A percentile compares a stretch with the other conserved stretches of the same genome.
phyloP scores from a whole-genome alignment of 2,329 filamentous ascomycete genomes.

The Penicillium sp. region DNA sequence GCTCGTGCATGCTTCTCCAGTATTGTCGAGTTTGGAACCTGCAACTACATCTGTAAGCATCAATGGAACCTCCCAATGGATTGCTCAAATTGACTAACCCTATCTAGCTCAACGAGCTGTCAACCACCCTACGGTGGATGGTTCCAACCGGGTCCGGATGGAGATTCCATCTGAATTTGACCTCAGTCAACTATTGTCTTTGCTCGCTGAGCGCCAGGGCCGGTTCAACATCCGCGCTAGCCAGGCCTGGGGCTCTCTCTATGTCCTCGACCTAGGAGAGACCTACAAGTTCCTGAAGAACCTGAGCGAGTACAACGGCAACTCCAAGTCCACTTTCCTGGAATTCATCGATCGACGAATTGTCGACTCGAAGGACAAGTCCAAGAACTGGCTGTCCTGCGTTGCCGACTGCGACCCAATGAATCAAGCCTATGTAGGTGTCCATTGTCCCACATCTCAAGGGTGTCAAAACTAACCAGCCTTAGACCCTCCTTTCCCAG shows the following conservation, averaged over 20 bases:
- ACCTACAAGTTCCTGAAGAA: constrained; percentile 40
- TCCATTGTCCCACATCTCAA: not conserved
- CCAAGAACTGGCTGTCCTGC: constrained; percentile 43
- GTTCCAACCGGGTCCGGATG: constrained; percentile 35
- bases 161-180: constrained; percentile 42
- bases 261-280: constrained; percentile 41
- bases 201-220: constrained; percentile 37
- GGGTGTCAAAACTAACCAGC: not conserved
- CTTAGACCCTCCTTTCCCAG: constrained; percentile 39
- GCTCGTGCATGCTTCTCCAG: constrained; percentile 44
- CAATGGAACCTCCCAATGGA: not conserved
- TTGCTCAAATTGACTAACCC: constrained; percentile 15
- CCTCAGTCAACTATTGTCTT: constrained; percentile 35
- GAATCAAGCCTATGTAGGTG: constrained; percentile 40
- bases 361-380: constrained; percentile 44
- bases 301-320: constrained; percentile 38
- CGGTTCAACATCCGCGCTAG: constrained; percentile 45
- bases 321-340: constrained; percentile 37
- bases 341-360: constrained; percentile 46
- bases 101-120: constrained; percentile 42
- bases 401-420: constrained; percentile 41
- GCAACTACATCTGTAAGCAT: constrained; percentile 45
- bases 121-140: constrained; percentile 40
- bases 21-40: constrained; percentile 44
- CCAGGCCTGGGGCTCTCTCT: constrained; percentile 42